Evolutionary conservation across 169 alveolate species (phyloP).

Genomic region (Plasmodium vivax): DNA sequence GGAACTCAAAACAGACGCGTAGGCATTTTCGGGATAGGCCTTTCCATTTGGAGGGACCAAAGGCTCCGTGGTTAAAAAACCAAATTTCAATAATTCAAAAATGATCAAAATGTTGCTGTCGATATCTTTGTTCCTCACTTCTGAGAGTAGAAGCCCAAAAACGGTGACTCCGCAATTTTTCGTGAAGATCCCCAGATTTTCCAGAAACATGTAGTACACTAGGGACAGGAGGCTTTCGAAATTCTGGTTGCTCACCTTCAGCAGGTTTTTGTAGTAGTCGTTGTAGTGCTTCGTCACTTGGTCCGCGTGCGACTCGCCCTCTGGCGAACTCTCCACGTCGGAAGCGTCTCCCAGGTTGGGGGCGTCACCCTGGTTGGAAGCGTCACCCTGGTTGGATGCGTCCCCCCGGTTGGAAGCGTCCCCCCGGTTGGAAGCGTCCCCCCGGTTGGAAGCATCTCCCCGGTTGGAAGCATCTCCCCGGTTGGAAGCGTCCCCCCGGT

Average conservation of each 20-base stretch:
- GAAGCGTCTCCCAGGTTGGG: background rate
- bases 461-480: too few relatives aligned
- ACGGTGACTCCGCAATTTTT: conserved; percentile 82
- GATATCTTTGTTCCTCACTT: conserved; percentile 72
- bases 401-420: too few relatives aligned
- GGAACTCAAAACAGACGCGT: conserved; percentile 25
- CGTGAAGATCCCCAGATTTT: conserved; percentile 81
- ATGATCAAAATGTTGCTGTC: conserved; percentile 74
- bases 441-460: too few relatives aligned
- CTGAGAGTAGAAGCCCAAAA: conserved; percentile 81
- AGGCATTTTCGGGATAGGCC: conserved; percentile 76
- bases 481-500: too few relatives aligned
- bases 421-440: too few relatives aligned
- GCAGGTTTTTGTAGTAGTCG: conserved; percentile 31
- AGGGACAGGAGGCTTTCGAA: conserved; percentile 61
- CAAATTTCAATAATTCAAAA: conserved; percentile 82
- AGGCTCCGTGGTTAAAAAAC: conserved; percentile 80
- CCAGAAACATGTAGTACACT: conserved; percentile 80
- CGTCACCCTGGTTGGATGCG: too few relatives aligned
- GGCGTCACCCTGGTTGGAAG: too few relatives aligned
- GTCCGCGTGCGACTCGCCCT: background rate
- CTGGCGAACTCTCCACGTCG: background rate
- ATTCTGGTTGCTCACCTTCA: conserved; percentile 51
- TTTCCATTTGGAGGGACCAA: conserved; percentile 79
- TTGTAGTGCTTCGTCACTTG: conserved; percentile 25